Evolutionary conservation across 2,329 filamentous ascomycete genomes (phyloP), one percentile per base, ranked within the genome.

Genomic region (Fusarium pseudonygamai): DNA sequence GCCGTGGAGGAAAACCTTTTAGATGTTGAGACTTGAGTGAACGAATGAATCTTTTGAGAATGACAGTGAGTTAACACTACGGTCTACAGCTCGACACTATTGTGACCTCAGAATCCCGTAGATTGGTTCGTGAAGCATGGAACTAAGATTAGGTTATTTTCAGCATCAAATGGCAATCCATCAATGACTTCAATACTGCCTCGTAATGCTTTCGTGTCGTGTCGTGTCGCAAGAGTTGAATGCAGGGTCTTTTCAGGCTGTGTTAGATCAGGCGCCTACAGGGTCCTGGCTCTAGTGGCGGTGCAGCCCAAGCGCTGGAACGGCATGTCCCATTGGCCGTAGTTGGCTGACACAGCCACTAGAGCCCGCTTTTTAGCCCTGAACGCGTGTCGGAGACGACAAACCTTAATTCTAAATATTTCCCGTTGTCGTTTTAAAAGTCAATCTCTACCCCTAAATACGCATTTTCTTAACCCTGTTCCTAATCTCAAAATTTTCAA

Each of bases 321-420:
- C 10, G n/a, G 26, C 5, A 13, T 28, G 18, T 49, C 34, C 39
- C 6, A 69, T 64, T 49, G 45, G 67, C 32, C 20, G 3, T 8
- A 47, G 24, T 36, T 15, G 4, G 6, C 22, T 32, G 13, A 36
- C 67, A 65, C 50, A 69, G 59, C 65, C 67, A 67, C 59, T 47
- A 11, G 1, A 47, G 14, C 46, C 66, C 50, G 40, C 16, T 18
- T 69, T 39, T 65, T 43, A 30, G 22, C 46, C 40, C 45, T 34
- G 45, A 58, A 65, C 67, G 67, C 65, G 65, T 65, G 43, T 64
- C 50, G 5, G 43, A 13, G 47, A 34, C 30, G n/a, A 24, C 22
- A n/a, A 69, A 59, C 62, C 36, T 67, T 67, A 52, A 42, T 47
- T 40, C 61, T 55, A 68, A 68, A 63, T 63, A 34, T 39, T 36